Base-by-base conservation (phyloP, 2,329 filamentous ascomycete species). In the Cordyceps tenuipes region DNA sequence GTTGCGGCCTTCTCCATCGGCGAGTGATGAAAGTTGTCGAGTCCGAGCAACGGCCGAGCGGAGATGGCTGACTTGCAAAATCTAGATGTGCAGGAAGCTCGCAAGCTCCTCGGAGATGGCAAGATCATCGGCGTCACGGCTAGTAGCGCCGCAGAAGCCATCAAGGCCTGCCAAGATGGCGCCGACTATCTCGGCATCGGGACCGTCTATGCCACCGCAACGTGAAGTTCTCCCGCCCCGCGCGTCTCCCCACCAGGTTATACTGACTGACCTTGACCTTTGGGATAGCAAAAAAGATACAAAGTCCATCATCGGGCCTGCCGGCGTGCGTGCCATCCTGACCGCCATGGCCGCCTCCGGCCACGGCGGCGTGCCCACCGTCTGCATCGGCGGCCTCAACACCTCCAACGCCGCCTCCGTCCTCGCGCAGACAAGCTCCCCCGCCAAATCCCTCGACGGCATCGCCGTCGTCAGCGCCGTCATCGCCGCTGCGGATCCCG, bases 161-260 rank as follows among this genome's bases (percentile, higher is more conserved):
- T 86, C 52, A 77, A 74, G 59, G 93, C 92, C 0, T 87, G 89
- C 61, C 76, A 82, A 55, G 82, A 82, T 55, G 91, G 91, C n/a
- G 91, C 92, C 31, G 86, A 94, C 72, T 97, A 97, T 72, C 79
- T 97, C 5, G 94, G 93, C 19, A 86, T 97, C 52, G 93, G 94
- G 29, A 94, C 93, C 1, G 84, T 97, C 64, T 97, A 89, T 74
- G 84, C 91, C 17, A 97, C 93, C 0, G 73, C 84, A 53, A 96
- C 91, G 82, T 89, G 76, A 72, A 79, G n/a, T n/a, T 23, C 29
- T 62, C 36, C 34, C 31, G 13, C 21, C 44, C 17, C 8, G 12
- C 44, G 19, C 8, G 12, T 41, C 15, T 21, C 15, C 31, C n/a
- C 17, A 21, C 10, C 8, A 6, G 7, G 15, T 12, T 19, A 15